Base-by-base conservation (phyloP, 148 eudicot species). In the Rhododendron mucronatum region DNA sequence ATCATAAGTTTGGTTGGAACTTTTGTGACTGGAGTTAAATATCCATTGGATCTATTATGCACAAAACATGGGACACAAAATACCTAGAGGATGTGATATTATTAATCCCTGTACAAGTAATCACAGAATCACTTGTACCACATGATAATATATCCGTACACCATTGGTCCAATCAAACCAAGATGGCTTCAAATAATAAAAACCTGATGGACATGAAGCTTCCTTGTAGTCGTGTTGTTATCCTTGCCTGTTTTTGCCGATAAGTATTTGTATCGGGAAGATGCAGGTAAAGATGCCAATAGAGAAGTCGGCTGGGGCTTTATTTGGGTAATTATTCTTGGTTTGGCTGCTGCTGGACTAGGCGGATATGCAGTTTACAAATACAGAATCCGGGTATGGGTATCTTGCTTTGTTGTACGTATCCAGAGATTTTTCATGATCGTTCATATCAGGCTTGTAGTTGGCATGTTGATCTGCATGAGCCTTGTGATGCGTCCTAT, bases 291-390 rank as follows among this genome's bases (percentile, higher is more conserved):
- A 78, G 84, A 88, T 74, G 90, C 87, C 9, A 81, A 86, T 7
- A 23, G 87, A 61, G 90, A 88, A 23, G 82, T 87, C 14, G 88
- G 94, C 78, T 94, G 96, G 98, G 89, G 93, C 41, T 83, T 87
- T 65, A 71, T 92, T 39, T 94, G 94, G 96, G 90, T 93, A 83
- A 81, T 95, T 39, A 44, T 93, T 83, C 85, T 96, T 69, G 95
- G 91, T 76, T 84, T 96, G 86, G 89, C 90, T 81, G 90, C 87
- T 44, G 92, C 90, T 12, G 98, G 98, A 82, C 75, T 91, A 45
- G 92, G 88, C 11, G 95, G 93, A 69, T 96, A 91, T 89, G 94
- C 93, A 28, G 88, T 96, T 48, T 96, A 96, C 96, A 95, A 95
- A 83, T 94, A 96, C 89, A 93, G 98, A 84, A 90, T 96, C 87